Percentiles rank a stretch among this genome's conserved stretches.
phyloP scores from a whole-genome alignment of 2,329 filamentous ascomycete species.

The Aaosphaeria pasadenensis region DNA sequence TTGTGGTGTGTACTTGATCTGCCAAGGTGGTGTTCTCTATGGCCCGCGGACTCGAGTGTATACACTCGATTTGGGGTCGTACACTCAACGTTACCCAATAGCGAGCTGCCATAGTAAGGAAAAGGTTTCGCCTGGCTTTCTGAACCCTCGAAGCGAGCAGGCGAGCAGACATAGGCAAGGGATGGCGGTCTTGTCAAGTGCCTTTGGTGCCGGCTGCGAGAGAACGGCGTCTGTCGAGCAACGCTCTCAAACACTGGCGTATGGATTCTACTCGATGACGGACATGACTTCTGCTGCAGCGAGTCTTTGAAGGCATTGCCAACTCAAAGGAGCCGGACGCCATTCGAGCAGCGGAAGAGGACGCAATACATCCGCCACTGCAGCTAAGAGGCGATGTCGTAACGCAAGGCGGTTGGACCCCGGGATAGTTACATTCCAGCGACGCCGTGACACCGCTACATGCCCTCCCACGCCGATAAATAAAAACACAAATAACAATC shows the following conservation, averaged over 20 bases:
- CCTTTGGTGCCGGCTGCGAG: conserved; percentile 6
- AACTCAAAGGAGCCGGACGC: conserved; percentile 13
- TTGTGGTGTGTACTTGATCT: conserved; percentile 19
- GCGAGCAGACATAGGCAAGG: conserved; percentile 31
- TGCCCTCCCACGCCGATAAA: conserved; percentile 5
- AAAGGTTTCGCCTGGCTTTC: conserved; percentile 18
- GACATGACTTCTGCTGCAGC: conserved; percentile 18
- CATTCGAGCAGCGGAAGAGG: not conserved
- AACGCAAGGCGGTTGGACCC: conserved; percentile 18
- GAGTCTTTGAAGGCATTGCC: conserved; percentile 10
- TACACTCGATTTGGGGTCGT: conserved; percentile 7
- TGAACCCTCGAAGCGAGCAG: conserved; percentile 11
- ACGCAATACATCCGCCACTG: conserved; percentile 10
- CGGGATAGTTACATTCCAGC: not conserved
- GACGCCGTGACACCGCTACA: not conserved
- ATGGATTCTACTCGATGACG: conserved; percentile 16
- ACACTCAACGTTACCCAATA: conserved; percentile 20
- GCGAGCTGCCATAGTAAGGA: conserved; percentile 8
- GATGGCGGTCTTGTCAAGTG: conserved; percentile 29
- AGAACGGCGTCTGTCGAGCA: conserved; percentile 23
- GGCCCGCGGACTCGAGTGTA: not conserved
- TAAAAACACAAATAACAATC: conserved; percentile 14
- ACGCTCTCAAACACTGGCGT: conserved; percentile 24
- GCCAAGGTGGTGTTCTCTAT: conserved; percentile 1
- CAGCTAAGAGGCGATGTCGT: conserved; percentile 29